Percentiles rank a stretch among this genome's conserved stretches.
These are phyloP conservation scores for Metschnikowia matae DNA, from an alignment of 805 yeast species.

Conservation along the genomic window DNA sequence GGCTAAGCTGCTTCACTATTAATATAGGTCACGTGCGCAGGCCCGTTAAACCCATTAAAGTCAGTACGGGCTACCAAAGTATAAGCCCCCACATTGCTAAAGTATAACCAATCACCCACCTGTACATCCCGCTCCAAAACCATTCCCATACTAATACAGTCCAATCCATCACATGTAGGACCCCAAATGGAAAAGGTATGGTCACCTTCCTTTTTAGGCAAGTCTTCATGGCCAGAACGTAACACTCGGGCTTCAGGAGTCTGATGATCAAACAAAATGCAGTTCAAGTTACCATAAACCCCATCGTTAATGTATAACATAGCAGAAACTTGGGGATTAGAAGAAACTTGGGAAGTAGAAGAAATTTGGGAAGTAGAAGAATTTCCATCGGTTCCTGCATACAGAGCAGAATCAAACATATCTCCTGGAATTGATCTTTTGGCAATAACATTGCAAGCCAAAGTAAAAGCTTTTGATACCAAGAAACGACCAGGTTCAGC, in stretches of 20 bases:
- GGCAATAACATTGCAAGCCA: conserved; percentile 82
- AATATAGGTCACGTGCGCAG: conserved; percentile 60
- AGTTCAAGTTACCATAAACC: conserved; percentile 91
- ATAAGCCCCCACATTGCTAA: conserved; percentile 83
- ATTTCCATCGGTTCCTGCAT: too few species aligned
- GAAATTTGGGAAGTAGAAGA: too few species aligned
- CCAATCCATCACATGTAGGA: conserved; percentile 97
- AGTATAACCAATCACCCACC: conserved; percentile 92
- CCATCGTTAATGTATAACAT: conserved; percentile 94
- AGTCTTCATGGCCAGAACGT: conserved; percentile 14
- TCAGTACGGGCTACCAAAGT: conserved; percentile 88
- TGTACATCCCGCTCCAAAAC: conserved; percentile 55
- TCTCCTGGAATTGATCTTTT: too few species aligned
- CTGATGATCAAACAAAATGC: conserved; percentile 91
- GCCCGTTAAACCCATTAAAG: conserved; percentile 81
- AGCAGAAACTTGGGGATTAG: neutral
- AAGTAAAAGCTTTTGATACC: conserved; percentile 79
- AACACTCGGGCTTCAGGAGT: conserved; percentile 66
- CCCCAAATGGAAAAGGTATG: conserved; percentile 83
- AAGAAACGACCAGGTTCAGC: conserved; percentile 95
- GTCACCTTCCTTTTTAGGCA: conserved; percentile 21
- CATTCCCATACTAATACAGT: conserved; percentile 61
- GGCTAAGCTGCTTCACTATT: conserved; percentile 6
- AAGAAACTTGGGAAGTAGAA: conserved; percentile 26
- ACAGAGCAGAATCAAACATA: too few species aligned